Evolutionary conservation across 805 yeast genomes (phyloP).

Genomic region (Saccharomycopsis fibuligera): DNA sequence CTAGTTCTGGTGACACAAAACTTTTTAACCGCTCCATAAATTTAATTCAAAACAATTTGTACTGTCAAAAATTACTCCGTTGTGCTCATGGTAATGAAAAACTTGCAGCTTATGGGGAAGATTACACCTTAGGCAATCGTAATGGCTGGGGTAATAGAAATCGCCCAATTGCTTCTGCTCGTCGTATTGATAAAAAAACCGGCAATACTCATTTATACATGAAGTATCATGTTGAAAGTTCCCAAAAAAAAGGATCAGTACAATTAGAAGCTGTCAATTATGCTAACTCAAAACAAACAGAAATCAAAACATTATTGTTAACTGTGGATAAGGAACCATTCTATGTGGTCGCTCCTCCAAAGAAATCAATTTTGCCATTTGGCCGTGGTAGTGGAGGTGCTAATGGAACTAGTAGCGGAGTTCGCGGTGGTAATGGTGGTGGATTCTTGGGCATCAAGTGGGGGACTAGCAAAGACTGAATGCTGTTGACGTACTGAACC

Average conservation of each 20-base stretch:
- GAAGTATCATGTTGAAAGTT: slow-evolving; percentile 83
- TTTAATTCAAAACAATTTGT: slow-evolving; percentile 61
- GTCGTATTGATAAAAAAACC: slow-evolving; percentile 54
- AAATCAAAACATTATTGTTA: slow-evolving; percentile 12
- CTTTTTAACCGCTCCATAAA: slow-evolving; percentile 83
- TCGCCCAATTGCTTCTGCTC: slow-evolving; percentile 69
- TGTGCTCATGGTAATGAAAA: slow-evolving; percentile 41
- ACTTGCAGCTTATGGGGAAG: slow-evolving; percentile 79
- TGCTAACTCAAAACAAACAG: slow-evolving; percentile 2
- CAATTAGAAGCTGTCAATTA: slow-evolving; percentile 72
- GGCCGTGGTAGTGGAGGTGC: not conserved
- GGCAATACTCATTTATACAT: slow-evolving; percentile 77
- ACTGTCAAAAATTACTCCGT: slow-evolving; percentile 51
- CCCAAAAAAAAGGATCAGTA: slow-evolving; percentile 57
- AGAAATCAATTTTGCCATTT: not conserved
- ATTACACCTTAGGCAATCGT: slow-evolving; percentile 21
- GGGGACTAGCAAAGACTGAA: too few species aligned
- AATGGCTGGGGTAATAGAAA: slow-evolving; percentile 81
- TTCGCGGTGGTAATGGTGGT: not conserved
- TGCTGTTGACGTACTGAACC: too few species aligned
- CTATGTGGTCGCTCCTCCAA: slow-evolving; percentile 17
- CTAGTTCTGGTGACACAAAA: slow-evolving; percentile 89
- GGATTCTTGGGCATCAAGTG: slow-evolving; percentile 17
- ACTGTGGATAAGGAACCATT: slow-evolving; percentile 17
- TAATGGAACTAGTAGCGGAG: not conserved